Evolutionary conservation across 495 filamentous ascomycete genomes (phyloP), one percentile per base, ranked within the genome.

Genomic region (Penicillium paxilli): DNA sequence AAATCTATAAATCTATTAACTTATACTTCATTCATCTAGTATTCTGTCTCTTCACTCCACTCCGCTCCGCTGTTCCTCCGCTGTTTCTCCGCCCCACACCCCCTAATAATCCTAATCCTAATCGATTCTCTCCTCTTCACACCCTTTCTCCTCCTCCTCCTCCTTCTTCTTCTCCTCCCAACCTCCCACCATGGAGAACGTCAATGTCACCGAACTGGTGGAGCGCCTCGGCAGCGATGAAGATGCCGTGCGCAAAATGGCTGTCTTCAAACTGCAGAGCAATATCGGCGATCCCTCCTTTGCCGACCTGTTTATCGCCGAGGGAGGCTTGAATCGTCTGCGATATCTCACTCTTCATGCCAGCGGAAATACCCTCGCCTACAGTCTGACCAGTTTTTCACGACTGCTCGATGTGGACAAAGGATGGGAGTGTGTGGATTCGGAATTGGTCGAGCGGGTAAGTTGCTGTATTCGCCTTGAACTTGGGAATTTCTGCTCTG

Each of bases 171-270:
- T 14, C n/a, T 25, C 33, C n/a, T n/a, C n/a, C n/a, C n/a, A n/a
- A n/a, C n/a, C n/a, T 23, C 19, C 7, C 40, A 23, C 14, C 47
- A 85, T 85, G 83, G 83, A 84, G 32, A 79, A 63, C 55, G 74
- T 77, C 67, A 80, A 86, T 60, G 77, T 89, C 44, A 68, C 80
- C 8, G 84, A 89, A 63, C 80, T 91, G 55, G 83, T 91, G 37
- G 78, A 82, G 63, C 80, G 87, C 35, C 75, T 91, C 47, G 82
- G 84, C 26, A 86, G 83, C 63, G 85, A 89, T 44, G 86, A 89
- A 82, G 95, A 98, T 81, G 90, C 90, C 26, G 89, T 91, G 50
- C 90, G 94, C 60, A 99, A 99, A 77, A 97, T 96, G 91, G 94
- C 94, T 11, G 95, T 92, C 53, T 99, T 99, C 82, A 96, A 96